Conservation (phyloP, 257 asterid genomes). For the Petunia axillaris region DNA sequence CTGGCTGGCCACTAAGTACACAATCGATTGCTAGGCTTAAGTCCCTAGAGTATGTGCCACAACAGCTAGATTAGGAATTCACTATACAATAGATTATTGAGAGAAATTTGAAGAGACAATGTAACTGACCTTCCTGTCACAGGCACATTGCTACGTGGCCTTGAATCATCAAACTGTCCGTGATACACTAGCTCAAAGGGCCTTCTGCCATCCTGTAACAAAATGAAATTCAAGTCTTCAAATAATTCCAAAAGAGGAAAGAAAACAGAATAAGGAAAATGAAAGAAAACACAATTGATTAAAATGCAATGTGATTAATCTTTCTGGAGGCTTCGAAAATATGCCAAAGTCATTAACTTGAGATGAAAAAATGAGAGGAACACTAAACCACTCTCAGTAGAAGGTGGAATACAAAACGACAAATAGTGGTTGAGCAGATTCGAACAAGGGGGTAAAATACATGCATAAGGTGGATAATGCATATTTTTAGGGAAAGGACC, state of each 20-base stretch:
- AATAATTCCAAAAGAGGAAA: neutral
- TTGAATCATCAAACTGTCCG: constrained; percentile 93
- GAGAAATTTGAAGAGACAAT: neutral
- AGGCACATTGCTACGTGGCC: constrained; percentile 64
- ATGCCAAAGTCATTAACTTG: neutral
- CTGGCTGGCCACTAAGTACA: constrained; percentile 79
- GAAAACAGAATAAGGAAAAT: neutral
- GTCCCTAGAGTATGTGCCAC: constrained; percentile 54
- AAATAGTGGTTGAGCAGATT: neutral
- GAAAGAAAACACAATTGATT: neutral
- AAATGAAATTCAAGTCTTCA: constrained; percentile 20
- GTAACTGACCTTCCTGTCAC: constrained; percentile 77
- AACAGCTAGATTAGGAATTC: constrained; percentile 1
- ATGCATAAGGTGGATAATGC: neutral
- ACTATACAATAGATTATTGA: neutral
- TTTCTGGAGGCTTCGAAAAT: neutral
- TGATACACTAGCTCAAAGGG: constrained; percentile 94
- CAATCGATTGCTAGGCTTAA: constrained; percentile 81
- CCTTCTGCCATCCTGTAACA: constrained; percentile 82
- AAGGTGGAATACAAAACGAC: neutral
- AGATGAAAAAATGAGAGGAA: neutral
- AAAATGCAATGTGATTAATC: neutral
- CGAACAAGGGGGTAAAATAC: neutral
- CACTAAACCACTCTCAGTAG: neutral
- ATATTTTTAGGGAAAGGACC: neutral